Evolutionary conservation across 1,139 yeast genomes (phyloP).

Genomic region (Meyerozyma smithsonii): DNA sequence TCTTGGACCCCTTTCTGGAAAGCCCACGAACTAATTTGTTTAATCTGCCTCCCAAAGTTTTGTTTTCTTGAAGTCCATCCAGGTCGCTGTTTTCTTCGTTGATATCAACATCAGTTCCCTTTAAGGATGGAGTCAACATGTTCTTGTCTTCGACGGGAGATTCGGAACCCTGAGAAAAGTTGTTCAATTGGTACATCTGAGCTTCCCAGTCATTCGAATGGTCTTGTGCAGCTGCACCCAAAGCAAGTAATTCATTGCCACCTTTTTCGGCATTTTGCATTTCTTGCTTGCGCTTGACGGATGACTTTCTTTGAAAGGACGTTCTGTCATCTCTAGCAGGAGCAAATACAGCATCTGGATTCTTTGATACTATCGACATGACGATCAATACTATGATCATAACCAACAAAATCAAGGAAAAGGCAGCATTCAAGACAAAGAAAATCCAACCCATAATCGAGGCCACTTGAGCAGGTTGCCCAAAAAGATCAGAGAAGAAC

Average conservation of each 20-base stretch:
- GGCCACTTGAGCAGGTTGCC: slow-evolving; percentile 61
- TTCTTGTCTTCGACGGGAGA: slow-evolving; percentile 13
- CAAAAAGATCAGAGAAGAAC: slow-evolving; percentile 69
- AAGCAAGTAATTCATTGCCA: slow-evolving; percentile 59
- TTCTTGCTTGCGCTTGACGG: slow-evolving; percentile 20
- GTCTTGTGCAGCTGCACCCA: slow-evolving; percentile 68
- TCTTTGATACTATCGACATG: slow-evolving; percentile 59
- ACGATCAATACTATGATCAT: slow-evolving; percentile 55
- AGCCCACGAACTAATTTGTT: slow-evolving; percentile 19
- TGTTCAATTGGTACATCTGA: slow-evolving; percentile 52
- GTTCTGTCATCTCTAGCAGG: slow-evolving; percentile 83
- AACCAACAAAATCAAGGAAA: slow-evolving; percentile 58
- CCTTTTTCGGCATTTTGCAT: slow-evolving; percentile 14
- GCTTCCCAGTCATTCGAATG: slow-evolving; percentile 68
- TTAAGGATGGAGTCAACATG: slow-evolving; percentile 23
- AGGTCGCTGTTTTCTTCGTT: slow-evolving; percentile 6
- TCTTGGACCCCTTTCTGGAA: slow-evolving; percentile 18
- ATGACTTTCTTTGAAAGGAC: slow-evolving; percentile 64
- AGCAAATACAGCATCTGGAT: slow-evolving; percentile 78
- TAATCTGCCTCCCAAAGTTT: slow-evolving; percentile 18
- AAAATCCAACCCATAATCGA: slow-evolving; percentile 81
- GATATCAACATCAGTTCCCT: slow-evolving; percentile 12
- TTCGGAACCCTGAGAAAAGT: slow-evolving; percentile 18
- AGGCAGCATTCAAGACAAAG: slow-evolving; percentile 73
- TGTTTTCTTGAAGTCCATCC: slow-evolving; percentile 8